Evolutionary conservation across 257 asterid genomes (phyloP), one percentile per base, ranked within the genome.

Genomic region (Solanum chmielewskii): DNA sequence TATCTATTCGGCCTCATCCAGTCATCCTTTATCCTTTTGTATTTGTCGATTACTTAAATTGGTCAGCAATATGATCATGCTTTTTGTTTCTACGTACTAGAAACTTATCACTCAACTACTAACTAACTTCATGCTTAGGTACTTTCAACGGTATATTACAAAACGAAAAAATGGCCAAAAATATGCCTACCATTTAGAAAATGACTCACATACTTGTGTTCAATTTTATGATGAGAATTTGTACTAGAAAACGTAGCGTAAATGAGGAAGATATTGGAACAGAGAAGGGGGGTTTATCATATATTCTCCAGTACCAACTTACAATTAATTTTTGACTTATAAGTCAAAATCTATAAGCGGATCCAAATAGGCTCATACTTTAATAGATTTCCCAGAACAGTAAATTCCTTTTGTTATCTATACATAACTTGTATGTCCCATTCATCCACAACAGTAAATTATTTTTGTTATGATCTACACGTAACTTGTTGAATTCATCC

Each of bases 221-320:
- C 74, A 92, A 93, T 52, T 78, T 80, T 44, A 83, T 90, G 49
- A 90, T 89, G 91, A 88, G 93, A 83, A 74, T 52, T 39, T 52
- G 90, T 4, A 87, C 92, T 31, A 95, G 94, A 60, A 90, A 87
- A 88, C 9, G 87, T 60, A 71, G 88, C 1, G 91, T 91, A 3
- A 59, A 1, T 11, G 95, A 90, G 80, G 92, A 87, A 39, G 93
- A 92, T 14, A 69, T 86, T n/a, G 91, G 88, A 56, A 42, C 73
- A 6, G 93, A 85, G 84, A 66, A 33, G 35, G 92, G 18, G 89
- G 71, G 16, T 1, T 81, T 2, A 88, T 92, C 4, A 69, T 91
- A 52, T 89, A 90, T 73, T 91, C 98, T 0, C 89, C 94, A 0
- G 91, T 83, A 9, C 98, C 96, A 2, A 89, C 92, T 68, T 90